A percentile compares a stretch with the other conserved stretches of the same genome.
Evolutionary conservation across 192 early-diverging fungal species (phyloP).

Genomic region (Rhizophagus clarus): DNA sequence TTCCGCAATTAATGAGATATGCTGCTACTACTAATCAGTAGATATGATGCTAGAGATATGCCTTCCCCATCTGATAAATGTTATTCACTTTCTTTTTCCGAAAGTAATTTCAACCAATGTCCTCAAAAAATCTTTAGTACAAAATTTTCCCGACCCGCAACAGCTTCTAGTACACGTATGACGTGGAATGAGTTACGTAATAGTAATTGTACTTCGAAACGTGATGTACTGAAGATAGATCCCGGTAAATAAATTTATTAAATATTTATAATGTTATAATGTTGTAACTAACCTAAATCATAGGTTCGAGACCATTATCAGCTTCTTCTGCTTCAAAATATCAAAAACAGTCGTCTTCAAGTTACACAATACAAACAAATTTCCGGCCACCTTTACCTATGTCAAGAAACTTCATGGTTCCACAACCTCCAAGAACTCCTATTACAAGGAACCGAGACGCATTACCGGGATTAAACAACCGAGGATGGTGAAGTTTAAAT

Average conservation of each 20-base stretch:
- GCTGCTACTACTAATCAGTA: background rate
- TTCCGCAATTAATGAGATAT: background rate
- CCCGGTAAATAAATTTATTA: background rate
- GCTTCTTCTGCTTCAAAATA: too few relatives aligned
- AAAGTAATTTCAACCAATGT: background rate
- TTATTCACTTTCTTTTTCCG: background rate
- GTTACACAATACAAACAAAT: background rate
- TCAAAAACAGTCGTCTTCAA: background rate
- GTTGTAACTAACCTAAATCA: background rate
- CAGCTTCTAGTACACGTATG: background rate
- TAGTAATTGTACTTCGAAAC: background rate
- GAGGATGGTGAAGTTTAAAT: too few relatives aligned
- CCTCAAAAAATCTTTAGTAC: background rate
- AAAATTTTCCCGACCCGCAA: constrained; percentile 7
- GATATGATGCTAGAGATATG: background rate
- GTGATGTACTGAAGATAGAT: background rate
- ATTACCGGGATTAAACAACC: background rate
- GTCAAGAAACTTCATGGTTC: background rate
- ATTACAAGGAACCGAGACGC: constrained; percentile 6
- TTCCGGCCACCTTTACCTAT: background rate
- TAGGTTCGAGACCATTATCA: background rate
- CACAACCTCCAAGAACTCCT: constrained; percentile 5
- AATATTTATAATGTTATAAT: background rate
- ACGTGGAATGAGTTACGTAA: constrained; percentile 7
- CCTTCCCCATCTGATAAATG: background rate